These are phyloP conservation scores for Cordia subcordata DNA, from an alignment of 257 asterid genomes.

Conservation along the genomic window DNA sequence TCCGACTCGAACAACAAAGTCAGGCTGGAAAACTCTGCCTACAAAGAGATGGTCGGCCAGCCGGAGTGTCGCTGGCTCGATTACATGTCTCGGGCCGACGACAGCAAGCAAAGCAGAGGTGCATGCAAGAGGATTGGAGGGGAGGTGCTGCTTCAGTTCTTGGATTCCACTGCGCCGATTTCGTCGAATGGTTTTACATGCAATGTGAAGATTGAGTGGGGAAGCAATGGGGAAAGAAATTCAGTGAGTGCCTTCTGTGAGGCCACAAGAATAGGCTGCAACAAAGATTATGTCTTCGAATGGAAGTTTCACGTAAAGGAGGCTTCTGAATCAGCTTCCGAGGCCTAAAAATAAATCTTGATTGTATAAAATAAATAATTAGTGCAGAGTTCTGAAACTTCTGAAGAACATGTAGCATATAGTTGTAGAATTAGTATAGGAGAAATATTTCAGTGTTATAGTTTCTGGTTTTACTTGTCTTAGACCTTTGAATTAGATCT, in stretches of 20 bases:
- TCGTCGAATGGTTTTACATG: conserved; percentile 47
- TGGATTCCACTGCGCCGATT: conserved; percentile 23
- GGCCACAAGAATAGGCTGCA: conserved; percentile 48
- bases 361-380: no score
- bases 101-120: conserved; percentile 13
- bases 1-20: conserved; percentile 71
- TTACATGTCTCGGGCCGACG: conserved; percentile 9
- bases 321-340: conserved; percentile 3
- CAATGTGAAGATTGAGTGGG: conserved; percentile 76
- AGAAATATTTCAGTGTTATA: no score
- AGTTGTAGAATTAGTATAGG: no score
- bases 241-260: conserved; percentile 46
- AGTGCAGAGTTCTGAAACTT: no score
- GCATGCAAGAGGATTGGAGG: conserved; percentile 82
- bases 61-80: conserved; percentile 94
- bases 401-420: no score
- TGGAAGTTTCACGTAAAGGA: conserved; percentile 64
- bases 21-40: conserved; percentile 66
- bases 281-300: conserved; percentile 59
- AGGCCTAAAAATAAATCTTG: no score
- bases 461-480: no score
- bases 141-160: conserved; percentile 47
- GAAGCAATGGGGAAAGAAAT: conserved; percentile 44
- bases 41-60: conserved; percentile 87
- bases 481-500: no score